Conservation (phyloP, 2,329 filamentous ascomycete species). For the Aureobasidium uvarum region DNA sequence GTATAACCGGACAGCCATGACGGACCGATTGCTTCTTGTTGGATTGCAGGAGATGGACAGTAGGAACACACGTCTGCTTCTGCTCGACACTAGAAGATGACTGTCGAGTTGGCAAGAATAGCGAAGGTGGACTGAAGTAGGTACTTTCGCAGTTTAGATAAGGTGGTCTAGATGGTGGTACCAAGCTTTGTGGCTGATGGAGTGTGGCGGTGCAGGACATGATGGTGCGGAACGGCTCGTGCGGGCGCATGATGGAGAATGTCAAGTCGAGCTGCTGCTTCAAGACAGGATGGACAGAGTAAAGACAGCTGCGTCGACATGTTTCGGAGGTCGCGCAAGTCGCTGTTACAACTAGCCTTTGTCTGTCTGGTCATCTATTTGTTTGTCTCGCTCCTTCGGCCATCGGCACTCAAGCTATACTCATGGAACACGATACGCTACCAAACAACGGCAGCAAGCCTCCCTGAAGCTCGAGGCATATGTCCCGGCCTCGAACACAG, state of each 20-base stretch:
- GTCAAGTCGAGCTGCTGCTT: background rate
- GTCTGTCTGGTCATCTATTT: conserved; percentile 40
- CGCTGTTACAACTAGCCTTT: conserved; percentile 40
- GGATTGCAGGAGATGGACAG: background rate
- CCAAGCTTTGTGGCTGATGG: conserved; percentile 15
- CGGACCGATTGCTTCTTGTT: background rate
- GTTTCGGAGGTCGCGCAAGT: conserved; percentile 41
- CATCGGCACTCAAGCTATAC: conserved; percentile 40
- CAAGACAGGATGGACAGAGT: background rate
- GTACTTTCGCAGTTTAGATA: background rate
- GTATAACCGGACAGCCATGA: background rate
- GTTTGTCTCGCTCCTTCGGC: conserved; percentile 42
- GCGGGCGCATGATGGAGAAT: conserved; percentile 1
- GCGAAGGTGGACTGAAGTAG: background rate
- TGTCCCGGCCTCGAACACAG: conserved; percentile 44
- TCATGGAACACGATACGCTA: conserved; percentile 49
- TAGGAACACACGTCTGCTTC: background rate
- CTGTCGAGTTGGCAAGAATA: background rate
- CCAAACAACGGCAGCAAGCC: conserved; percentile 38
- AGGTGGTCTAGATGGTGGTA: background rate
- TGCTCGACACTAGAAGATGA: background rate
- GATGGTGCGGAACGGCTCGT: conserved; percentile 13
- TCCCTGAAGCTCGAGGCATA: conserved; percentile 41
- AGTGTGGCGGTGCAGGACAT: conserved; percentile 3
- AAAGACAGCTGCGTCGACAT: conserved; percentile 34